Evolutionary conservation across 805 yeast species (phyloP).

Genomic region (Monosporozyma siamensis): DNA sequence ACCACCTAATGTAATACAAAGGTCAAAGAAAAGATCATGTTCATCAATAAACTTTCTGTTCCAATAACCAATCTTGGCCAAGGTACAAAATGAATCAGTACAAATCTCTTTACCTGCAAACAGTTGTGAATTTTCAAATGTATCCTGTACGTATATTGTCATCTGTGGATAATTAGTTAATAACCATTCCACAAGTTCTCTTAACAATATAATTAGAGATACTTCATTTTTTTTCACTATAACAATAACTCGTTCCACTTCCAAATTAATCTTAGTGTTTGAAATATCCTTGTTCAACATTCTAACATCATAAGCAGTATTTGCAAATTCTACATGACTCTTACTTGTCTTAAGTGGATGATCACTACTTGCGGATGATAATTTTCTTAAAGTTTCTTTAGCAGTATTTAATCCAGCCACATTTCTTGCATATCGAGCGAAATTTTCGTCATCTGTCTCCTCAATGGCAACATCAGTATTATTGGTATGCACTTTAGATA

Average conservation of each 20-base stretch:
- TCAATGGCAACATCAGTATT: slow-evolving; percentile 4
- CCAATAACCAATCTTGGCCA: slow-evolving; percentile 53
- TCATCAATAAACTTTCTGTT: slow-evolving; percentile 41
- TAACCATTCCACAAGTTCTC: slow-evolving; percentile 72
- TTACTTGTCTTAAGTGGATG: slow-evolving; percentile 8
- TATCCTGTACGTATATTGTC: slow-evolving; percentile 63
- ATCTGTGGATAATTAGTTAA: slow-evolving; percentile 32
- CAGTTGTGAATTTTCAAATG: slow-evolving; percentile 48
- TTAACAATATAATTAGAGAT: slow-evolving; percentile 57
- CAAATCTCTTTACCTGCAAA: slow-evolving; percentile 49
- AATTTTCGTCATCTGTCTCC: slow-evolving; percentile 6
- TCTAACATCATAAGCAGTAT: slow-evolving; percentile 75
- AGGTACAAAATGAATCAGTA: slow-evolving; percentile 35
- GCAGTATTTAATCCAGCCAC: slow-evolving; percentile 11
- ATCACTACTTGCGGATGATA: slow-evolving; percentile 10
- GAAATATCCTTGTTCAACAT: slow-evolving; percentile 61
- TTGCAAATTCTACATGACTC: slow-evolving; percentile 62
- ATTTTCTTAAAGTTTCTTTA: slow-evolving; percentile 16
- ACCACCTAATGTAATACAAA: slow-evolving; percentile 85
- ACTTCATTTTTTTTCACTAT: slow-evolving; percentile 76
- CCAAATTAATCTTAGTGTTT: slow-evolving; percentile 58
- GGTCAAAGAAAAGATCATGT: slow-evolving; percentile 43
- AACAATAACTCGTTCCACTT: slow-evolving; percentile 60
- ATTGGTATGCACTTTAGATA: not conserved
- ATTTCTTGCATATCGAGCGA: not conserved